Evolutionary conservation across 768 basidiomycete genomes (phyloP), one percentile per base, ranked within the genome.

Genomic region (Albatrellus ellisii): DNA sequence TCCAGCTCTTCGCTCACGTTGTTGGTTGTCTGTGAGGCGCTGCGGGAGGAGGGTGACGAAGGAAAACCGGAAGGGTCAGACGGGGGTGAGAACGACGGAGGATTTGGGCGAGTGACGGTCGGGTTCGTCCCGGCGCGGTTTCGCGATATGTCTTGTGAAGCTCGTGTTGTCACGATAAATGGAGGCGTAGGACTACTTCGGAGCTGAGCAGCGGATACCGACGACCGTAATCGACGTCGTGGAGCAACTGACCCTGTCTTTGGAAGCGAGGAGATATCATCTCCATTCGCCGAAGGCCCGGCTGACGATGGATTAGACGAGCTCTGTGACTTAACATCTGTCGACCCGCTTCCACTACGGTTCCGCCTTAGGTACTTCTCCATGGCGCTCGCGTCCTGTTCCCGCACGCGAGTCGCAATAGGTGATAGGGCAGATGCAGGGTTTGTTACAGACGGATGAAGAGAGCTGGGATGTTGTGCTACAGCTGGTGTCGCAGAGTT

Each of bases 371-470:
- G 67, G 56, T 87, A 90, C 53, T 87, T 84, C 57, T 87, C 85
- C 68, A 83, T 85, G 27, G 87, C 88, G 55, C 81, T 82, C 15
- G 86, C 86, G 55, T 90, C 87, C 44, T 77, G 70, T 60, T 87
- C 81, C 50, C 78, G 74, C 69, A 90, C 79, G 26, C 85, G 80
- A 51, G 66, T 79, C 22, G 79, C 82, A 44, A 90, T 72, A 2
- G 85, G 87, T 3, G 87, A 83, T 41, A 88, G 57, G 18, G 74
- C 74, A 32, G 70, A 69, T 15, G 63, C 56, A 20, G 64, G 50
- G 53, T 58, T 61, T 26, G 42, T 39, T 21, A 27, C 36, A 12
- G 41, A 20, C 54, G 58, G 42, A 58, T 52, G 46, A 6, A 52
- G 28, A 52, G 48, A 5, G 59, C 5, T 62, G 62, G 39, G 56